Evolutionary conservation across 1,284 basidiomycete genomes (phyloP), one percentile per base, ranked within the genome.

Genomic region (Heterobasidion annosum): DNA sequence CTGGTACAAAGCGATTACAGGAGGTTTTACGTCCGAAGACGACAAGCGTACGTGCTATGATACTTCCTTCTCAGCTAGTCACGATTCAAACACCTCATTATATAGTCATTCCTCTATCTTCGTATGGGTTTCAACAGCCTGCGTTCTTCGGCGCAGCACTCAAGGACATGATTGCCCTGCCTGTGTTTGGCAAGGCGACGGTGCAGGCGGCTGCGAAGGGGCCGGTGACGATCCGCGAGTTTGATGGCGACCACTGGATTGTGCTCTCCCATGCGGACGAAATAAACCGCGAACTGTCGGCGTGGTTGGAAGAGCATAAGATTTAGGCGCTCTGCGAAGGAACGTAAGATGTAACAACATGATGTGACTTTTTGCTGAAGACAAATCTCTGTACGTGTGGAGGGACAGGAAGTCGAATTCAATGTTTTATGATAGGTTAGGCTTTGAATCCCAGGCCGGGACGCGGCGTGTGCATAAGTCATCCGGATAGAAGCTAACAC

Each of bases 221-320:
- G 47, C 52, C 48, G 51, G 33, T 62, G 33, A 66, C 63, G 1
- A 54, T 64, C n/a, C 59, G 61, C 34, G 65, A 64, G 47, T 68
- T 63, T 54, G 64, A 67, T 43, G 57, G 67, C 7, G 64, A 60
- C 12, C 69, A 71, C 57, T 70, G 67, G 67, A 59, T 69, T 8
- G 61, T 63, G 57, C 58, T 67, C n/a, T 61, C 62, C 43, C 57
- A 54, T 12, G 55, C 64, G 1, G 62, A 65, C 16, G 59, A 66
- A 57, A 48, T 69, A 19, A 67, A 65, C 50, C 56, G 51, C 48
- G 61, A 58, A 34, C 57, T 68, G 16, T 34, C 59, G 33, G 58
- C 56, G 47, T 68, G 63, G 60, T 50, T 62, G 42, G 58, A 61
- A 33, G 48, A 16, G 16, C 34, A 47, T 15, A 9, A 15, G 0